Conservation (phyloP, 2,329 filamentous ascomycete genomes). For the Cladobotryum protrusum region DNA sequence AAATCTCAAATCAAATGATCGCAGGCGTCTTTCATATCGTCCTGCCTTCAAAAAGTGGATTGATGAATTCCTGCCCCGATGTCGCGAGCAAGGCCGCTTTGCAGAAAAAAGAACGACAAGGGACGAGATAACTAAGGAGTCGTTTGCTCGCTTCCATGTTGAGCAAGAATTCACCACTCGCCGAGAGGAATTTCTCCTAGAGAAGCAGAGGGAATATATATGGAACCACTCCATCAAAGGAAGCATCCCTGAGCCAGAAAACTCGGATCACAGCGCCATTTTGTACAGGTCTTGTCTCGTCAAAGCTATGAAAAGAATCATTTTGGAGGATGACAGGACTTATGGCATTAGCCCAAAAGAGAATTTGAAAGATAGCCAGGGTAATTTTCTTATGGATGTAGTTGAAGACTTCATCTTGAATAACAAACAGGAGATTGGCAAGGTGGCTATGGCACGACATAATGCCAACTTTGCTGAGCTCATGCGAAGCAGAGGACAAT, state of each 20-base stretch:
- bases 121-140: constrained; percentile 44
- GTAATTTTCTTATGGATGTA: constrained; percentile 37
- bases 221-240: constrained; percentile 41
- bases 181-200: constrained; percentile 34
- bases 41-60: constrained; percentile 55
- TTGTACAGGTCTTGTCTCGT: constrained; percentile 29
- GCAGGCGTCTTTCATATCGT: constrained; percentile 48
- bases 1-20: constrained; percentile 48
- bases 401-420: constrained; percentile 36
- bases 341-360: constrained; percentile 29
- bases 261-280: constrained; percentile 17
- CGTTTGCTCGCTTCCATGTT: constrained; percentile 45
- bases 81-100: constrained; percentile 35
- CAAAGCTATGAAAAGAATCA: constrained; percentile 42
- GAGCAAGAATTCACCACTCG: constrained; percentile 38
- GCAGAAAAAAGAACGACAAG: constrained; percentile 26
- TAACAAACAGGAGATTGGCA: constrained; percentile 33
- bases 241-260: constrained; percentile 24
- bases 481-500: not conserved
- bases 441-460: constrained; percentile 26
- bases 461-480: constrained; percentile 10
- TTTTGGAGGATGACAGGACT: constrained; percentile 38
- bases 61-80: constrained; percentile 54
- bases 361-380: constrained; percentile 29
- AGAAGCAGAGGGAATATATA: constrained; percentile 37